phyloP scores from a whole-genome alignment of 179 eudicot species.

The Dionaea muscipula region DNA sequence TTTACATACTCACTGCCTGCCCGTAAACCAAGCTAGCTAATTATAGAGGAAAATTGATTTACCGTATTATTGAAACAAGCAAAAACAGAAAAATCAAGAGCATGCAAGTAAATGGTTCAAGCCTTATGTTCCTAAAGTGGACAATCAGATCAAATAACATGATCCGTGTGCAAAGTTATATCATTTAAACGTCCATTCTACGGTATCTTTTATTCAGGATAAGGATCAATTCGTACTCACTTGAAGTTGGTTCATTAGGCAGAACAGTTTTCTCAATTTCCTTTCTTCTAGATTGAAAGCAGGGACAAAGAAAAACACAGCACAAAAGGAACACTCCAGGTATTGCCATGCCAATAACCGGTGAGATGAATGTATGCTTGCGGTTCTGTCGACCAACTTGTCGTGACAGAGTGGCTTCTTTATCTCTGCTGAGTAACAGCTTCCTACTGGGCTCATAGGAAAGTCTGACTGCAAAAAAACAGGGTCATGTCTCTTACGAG shows the following conservation, averaged over 20 bases:
- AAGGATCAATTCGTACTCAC: slow-evolving; percentile 31
- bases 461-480: slow-evolving; percentile 22
- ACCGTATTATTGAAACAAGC: no score
- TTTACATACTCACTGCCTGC: not conserved
- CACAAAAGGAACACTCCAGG: slow-evolving; percentile 55
- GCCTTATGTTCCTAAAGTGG: not conserved
- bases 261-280: slow-evolving; percentile 27
- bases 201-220: no score
- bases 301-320: slow-evolving; percentile 54
- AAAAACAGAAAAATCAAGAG: not conserved
- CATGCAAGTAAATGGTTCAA: not conserved
- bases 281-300: slow-evolving; percentile 49
- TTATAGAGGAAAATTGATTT: not conserved
- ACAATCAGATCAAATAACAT: no score
- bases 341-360: slow-evolving; percentile 41
- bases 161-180: no score
- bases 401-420: slow-evolving; percentile 18
- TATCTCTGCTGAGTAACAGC: slow-evolving; percentile 23
- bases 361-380: slow-evolving; percentile 23
- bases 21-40: not conserved
- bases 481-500: not conserved
- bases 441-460: slow-evolving; percentile 35
- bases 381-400: slow-evolving; percentile 13
- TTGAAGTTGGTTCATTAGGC: slow-evolving; percentile 37
- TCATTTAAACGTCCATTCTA: no score